phyloP scores from a whole-genome alignment of 2,329 filamentous ascomycete species.

The Aspergillus chevalieri region DNA sequence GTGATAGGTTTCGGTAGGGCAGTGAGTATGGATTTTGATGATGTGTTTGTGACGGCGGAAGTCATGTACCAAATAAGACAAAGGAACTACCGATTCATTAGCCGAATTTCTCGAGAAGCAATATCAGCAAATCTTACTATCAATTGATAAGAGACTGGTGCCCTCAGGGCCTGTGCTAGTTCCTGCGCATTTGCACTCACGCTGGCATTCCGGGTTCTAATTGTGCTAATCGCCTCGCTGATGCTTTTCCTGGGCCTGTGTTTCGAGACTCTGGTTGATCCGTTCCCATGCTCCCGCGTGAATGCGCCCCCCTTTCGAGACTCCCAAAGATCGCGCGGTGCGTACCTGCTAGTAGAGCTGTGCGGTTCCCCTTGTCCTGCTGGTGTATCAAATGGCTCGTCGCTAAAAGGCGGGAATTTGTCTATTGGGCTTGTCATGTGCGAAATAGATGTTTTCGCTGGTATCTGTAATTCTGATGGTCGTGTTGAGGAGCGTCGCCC shows the following conservation, averaged over 20 bases:
- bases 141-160: constrained; percentile 80
- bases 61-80: constrained; percentile 92
- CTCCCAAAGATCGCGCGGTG: constrained; percentile 53
- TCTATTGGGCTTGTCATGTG: constrained; percentile 34
- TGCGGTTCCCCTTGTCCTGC: constrained; percentile 20
- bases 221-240: constrained; percentile 77
- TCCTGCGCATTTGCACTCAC: constrained; percentile 91
- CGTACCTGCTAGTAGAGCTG: constrained; percentile 25
- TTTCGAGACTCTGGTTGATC: constrained; percentile 31
- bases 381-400: constrained; percentile 28
- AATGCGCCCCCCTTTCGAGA: constrained; percentile 50
- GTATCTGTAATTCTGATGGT: constrained; percentile 29
- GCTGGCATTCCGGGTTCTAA: constrained; percentile 73
- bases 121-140: constrained; percentile 55
- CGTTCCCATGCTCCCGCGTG: constrained; percentile 37
- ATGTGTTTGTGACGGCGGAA: constrained; percentile 93
- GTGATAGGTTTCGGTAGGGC: constrained; percentile 86
- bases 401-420: constrained; percentile 39
- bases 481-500: constrained; percentile 35
- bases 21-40: constrained; percentile 93
- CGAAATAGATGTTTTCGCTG: constrained; percentile 20
- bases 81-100: constrained; percentile 63
- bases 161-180: constrained; percentile 81
- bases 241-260: constrained; percentile 79
- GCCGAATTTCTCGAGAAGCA: constrained; percentile 4